Evolutionary conservation across 805 yeast species (phyloP).

Genomic region (Cyberlindnera euphorbiae): DNA sequence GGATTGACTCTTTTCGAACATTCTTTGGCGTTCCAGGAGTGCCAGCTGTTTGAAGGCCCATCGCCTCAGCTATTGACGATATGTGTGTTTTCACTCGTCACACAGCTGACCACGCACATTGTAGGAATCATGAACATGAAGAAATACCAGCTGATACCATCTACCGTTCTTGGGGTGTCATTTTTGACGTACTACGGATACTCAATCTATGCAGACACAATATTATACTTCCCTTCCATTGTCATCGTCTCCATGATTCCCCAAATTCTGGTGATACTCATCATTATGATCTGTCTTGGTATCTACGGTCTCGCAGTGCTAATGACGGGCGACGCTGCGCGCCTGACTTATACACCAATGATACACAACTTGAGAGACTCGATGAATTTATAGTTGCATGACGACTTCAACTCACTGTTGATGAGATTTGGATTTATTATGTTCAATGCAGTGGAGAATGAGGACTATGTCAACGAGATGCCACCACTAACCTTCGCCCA

Average conservation of each 20-base stretch:
- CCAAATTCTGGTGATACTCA: slow-evolving; percentile 49
- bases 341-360: slow-evolving; percentile 31
- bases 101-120: slow-evolving; percentile 58
- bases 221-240: slow-evolving; percentile 48
- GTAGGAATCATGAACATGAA: slow-evolving; percentile 52
- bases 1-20: slow-evolving; percentile 73
- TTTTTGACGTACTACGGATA: slow-evolving; percentile 45
- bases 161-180: slow-evolving; percentile 51
- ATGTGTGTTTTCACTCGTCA: slow-evolving; percentile 50
- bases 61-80: slow-evolving; percentile 48
- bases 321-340: slow-evolving; percentile 41
- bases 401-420: slow-evolving; percentile 63
- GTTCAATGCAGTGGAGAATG: slow-evolving; percentile 61
- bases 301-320: slow-evolving; percentile 57
- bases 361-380: slow-evolving; percentile 35
- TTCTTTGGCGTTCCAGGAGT: slow-evolving; percentile 72
- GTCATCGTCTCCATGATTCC: slow-evolving; percentile 61
- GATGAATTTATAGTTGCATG: slow-evolving; percentile 36
- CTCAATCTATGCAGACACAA: slow-evolving; percentile 35
- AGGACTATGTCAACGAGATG: slow-evolving; percentile 59
- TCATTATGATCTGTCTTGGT: slow-evolving; percentile 45
- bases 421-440: slow-evolving; percentile 58
- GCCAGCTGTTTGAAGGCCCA: slow-evolving; percentile 45
- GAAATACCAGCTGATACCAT: slow-evolving; percentile 57
- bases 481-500: slow-evolving; percentile 43